Evolutionary conservation across 345 rosid species (phyloP).

Genomic region (Syzygium aqueum): DNA sequence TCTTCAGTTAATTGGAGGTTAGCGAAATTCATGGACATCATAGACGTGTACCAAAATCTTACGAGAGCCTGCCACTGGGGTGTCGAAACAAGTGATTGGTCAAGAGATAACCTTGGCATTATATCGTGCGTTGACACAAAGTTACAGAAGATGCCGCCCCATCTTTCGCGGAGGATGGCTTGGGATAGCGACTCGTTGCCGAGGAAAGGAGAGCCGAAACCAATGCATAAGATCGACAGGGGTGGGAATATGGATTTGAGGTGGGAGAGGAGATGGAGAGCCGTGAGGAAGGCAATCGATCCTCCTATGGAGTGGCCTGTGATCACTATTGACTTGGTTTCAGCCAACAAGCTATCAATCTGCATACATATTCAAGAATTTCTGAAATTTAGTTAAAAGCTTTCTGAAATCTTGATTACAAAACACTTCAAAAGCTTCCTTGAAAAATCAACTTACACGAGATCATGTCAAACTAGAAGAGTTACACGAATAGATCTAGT

Average conservation of each 20-base stretch:
- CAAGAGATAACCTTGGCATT: constrained; percentile 48
- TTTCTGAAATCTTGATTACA: background rate
- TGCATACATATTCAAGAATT: background rate
- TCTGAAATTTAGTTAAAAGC: background rate
- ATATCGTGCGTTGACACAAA: constrained; percentile 54
- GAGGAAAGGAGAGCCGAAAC: constrained; percentile 79
- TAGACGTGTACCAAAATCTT: constrained; percentile 17
- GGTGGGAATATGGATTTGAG: constrained; percentile 15
- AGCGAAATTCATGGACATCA: constrained; percentile 10
- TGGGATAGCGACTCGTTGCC: constrained; percentile 60
- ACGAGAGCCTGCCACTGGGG: constrained; percentile 15
- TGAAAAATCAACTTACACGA: background rate
- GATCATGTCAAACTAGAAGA: background rate
- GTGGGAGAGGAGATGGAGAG: constrained; percentile 67
- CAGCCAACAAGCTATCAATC: constrained; percentile 19
- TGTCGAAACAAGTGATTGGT: constrained; percentile 9
- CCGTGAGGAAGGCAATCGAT: constrained; percentile 52
- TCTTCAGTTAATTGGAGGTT: constrained; percentile 5
- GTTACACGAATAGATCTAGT: background rate
- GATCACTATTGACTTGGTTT: constrained; percentile 43
- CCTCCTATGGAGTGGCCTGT: constrained; percentile 86
- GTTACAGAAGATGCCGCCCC: constrained; percentile 70
- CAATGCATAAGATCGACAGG: constrained; percentile 48
- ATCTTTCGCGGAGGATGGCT: constrained; percentile 45
- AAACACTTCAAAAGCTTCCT: background rate